phyloP scores from a whole-genome alignment of 768 basidiomycete genomes.

The Amyloporia xantha region DNA sequence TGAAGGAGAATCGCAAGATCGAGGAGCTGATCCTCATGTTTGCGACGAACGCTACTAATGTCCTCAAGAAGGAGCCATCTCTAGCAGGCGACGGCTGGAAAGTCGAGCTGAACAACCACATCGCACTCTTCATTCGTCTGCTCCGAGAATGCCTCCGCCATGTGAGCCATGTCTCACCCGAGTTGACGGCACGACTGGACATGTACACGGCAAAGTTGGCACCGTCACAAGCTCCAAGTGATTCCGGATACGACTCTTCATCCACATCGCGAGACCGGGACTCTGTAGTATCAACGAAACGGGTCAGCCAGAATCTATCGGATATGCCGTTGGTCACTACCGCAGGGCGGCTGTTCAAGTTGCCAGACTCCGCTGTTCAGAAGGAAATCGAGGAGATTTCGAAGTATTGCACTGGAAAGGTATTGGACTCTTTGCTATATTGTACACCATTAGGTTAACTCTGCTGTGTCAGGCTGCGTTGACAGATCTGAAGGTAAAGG shows the following conservation, averaged over 20 bases:
- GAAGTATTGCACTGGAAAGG: constrained; percentile 72
- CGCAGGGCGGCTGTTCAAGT: constrained; percentile 68
- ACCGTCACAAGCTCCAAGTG: constrained; percentile 45
- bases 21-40: constrained; percentile 97
- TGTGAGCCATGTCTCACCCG: constrained; percentile 74
- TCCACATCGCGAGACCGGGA: constrained; percentile 56
- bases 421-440: neutral
- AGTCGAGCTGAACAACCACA: constrained; percentile 85
- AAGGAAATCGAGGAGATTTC: constrained; percentile 65
- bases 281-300: constrained; percentile 32
- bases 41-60: constrained; percentile 81
- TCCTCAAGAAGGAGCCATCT: constrained; percentile 85
- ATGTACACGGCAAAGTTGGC: constrained; percentile 78
- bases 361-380: constrained; percentile 61
- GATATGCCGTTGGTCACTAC: constrained; percentile 77
- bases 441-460: neutral
- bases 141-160: constrained; percentile 72
- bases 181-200: constrained; percentile 77
- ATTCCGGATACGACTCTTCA: constrained; percentile 62
- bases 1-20: constrained; percentile 95
- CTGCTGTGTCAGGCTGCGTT: constrained; percentile 61
- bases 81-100: constrained; percentile 89
- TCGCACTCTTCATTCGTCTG: constrained; percentile 81
- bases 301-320: constrained; percentile 37
- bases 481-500: constrained; percentile 77